Evolutionary conservation across 116 monocot genomes (phyloP).

Genomic region (Trichopus zeylanicus): DNA sequence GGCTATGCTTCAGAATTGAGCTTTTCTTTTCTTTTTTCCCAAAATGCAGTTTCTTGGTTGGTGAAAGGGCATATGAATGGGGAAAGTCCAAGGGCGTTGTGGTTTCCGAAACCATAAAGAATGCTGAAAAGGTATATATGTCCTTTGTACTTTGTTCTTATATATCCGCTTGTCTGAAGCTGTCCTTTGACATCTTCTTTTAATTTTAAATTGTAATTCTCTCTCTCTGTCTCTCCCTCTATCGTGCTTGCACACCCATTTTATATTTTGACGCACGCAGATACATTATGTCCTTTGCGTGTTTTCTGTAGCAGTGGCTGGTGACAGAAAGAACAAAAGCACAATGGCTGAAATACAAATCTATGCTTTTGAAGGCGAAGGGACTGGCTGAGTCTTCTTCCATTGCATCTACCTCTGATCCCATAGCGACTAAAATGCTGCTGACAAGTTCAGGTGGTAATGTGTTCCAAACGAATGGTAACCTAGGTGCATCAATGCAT

Average conservation of each 20-base stretch:
- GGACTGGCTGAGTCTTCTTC: constrained; percentile 10
- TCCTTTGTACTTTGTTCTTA: background rate
- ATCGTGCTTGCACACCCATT: too few relatives aligned
- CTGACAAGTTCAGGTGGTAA: constrained; percentile 18
- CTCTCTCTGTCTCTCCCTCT: too few relatives aligned
- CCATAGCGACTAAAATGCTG: constrained; percentile 1
- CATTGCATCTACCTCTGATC: background rate
- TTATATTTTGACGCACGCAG: too few relatives aligned
- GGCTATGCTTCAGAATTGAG: background rate
- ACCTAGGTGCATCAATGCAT: background rate
- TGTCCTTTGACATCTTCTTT: too few relatives aligned
- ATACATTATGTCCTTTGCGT: background rate
- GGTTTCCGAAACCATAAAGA: constrained; percentile 29
- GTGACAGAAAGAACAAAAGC: constrained; percentile 68
- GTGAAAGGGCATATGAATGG: constrained; percentile 89
- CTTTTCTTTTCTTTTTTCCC: background rate
- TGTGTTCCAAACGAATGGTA: background rate
- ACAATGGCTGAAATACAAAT: constrained; percentile 79
- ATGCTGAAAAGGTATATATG: constrained; percentile 37
- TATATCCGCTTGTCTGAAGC: too few relatives aligned
- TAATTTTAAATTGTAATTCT: too few relatives aligned
- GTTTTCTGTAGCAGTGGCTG: constrained; percentile 52
- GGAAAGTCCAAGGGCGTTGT: constrained; percentile 60
- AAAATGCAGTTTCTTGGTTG: constrained; percentile 85
- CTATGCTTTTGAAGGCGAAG: constrained; percentile 71